Base-by-base conservation (phyloP, 1,284 basidiomycete genomes). In the Pseudozyma flocculosa region DNA sequence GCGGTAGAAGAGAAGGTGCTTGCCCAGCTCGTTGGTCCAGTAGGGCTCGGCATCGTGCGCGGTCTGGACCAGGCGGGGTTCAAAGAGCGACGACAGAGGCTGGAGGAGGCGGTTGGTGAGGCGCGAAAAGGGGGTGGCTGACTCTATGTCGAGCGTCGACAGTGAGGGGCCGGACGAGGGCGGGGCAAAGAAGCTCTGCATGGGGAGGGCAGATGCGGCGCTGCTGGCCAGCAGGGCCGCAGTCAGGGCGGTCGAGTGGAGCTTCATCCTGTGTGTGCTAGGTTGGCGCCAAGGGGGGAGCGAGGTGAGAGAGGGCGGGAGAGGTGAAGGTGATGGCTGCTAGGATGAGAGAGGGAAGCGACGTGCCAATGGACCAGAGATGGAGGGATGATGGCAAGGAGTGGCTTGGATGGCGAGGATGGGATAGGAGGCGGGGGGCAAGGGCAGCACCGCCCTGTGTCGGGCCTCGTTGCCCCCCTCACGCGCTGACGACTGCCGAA, bases 11-110 rank as follows among this genome's bases (percentile, higher is more conserved):
- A 76, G 54, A 40, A 61, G 51, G 29, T 61, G 56, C 42, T 74
- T 72, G 38, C 65, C 59, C 13, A 69, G 30, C 44, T 71, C 73
- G 40, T 68, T 72, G 13, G 70, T 70, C 71, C 71, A 73, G 52
- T 70, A 73, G 5, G 71, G 56, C 32, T 49, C 3, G 4, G 44
- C 21, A 38, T 61, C 51, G 11, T 54, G 15, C 4, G 54, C 38
- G 10, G 63, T 66, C 38, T 66, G 63, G n/a, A 66, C 59, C 1
- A 68, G 48, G 10, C 60, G 44, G 3, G 65, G 43, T 0, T 47
- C 21, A 19, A 63, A 60, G 21, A 54, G 36, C 10, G 43, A 29
- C 15, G 43, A 32, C 11, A 45, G 18, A 15, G 43, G 24, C 24
- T 47, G 48, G 14, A 38, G 23, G 32, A 67, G 51, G 9, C 43